Percentiles rank a stretch among this genome's conserved stretches.
phyloP scores from a whole-genome alignment of 495 filamentous ascomycete species.

The Halenospora varia region DNA sequence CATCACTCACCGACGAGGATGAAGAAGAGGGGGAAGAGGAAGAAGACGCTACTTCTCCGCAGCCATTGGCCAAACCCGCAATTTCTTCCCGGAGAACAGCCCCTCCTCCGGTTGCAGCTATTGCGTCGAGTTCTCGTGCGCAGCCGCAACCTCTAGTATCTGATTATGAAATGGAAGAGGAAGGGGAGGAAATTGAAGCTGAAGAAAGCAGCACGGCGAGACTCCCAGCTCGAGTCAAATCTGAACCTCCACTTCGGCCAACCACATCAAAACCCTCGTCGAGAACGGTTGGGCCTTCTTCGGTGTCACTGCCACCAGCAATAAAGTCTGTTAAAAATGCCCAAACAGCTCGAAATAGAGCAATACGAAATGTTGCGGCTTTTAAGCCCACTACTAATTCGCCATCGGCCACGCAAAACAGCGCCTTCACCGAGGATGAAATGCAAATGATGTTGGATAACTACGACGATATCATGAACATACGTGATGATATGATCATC shows the following conservation, averaged over 20 bases:
- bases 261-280: too few species aligned
- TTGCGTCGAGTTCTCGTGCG: too few species aligned
- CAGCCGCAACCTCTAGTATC: too few species aligned
- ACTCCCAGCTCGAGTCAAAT: too few species aligned
- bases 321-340: too few species aligned
- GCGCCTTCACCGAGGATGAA: slow-evolving; percentile 20
- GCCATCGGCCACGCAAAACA: slow-evolving; percentile 3
- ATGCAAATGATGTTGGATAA: neutral
- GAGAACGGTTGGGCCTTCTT: too few species aligned
- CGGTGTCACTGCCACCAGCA: too few species aligned
- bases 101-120: neutral
- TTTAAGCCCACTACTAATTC: neutral
- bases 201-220: too few species aligned
- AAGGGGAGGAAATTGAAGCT: too few species aligned
- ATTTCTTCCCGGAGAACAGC: neutral
- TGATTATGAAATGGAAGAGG: too few species aligned
- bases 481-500: slow-evolving; percentile 11
- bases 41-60: neutral
- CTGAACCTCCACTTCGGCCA: too few species aligned
- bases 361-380: neutral
- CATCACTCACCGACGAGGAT: slow-evolving; percentile 7
- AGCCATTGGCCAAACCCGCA: neutral
- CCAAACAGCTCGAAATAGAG: neutral
- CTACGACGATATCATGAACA: slow-evolving; percentile 19
- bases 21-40: slow-evolving; percentile 12